Evolutionary conservation across 441 rosid species (phyloP).

Genomic region (Lepidium campestre): DNA sequence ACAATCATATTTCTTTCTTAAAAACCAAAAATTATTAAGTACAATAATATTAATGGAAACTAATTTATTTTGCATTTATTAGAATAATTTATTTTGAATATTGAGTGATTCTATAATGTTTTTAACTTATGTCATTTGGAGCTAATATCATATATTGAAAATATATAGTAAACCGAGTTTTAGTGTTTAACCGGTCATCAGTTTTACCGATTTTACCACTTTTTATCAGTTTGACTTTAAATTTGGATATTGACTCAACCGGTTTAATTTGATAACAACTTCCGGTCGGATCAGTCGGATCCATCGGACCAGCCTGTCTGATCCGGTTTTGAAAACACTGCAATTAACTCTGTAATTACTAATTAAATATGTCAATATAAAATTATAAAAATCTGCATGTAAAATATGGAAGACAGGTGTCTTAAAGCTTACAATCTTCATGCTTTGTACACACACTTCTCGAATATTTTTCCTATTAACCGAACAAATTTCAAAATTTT

Average conservation of each 20-base stretch:
- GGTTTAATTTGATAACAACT: no score
- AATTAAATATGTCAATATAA: background rate
- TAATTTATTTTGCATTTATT: background rate
- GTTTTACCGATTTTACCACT: no score
- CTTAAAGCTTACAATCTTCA: background rate
- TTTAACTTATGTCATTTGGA: background rate
- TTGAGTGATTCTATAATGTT: background rate
- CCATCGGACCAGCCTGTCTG: no score
- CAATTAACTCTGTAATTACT: background rate
- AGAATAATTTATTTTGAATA: background rate
- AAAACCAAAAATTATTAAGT: background rate
- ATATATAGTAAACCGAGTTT: no score
- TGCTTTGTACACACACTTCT: background rate
- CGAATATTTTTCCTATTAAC: constrained; percentile 2
- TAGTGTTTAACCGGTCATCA: no score
- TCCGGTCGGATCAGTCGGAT: no score
- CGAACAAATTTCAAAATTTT: background rate
- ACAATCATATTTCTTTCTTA: background rate
- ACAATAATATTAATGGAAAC: background rate
- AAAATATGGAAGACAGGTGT: constrained; percentile 8
- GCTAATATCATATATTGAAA: no score
- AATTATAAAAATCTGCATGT: constrained; percentile 1
- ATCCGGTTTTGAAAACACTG: no score
- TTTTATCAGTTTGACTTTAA: no score
- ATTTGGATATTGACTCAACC: no score